Base-by-base conservation (phyloP, 768 basidiomycete genomes). In the Russula sp. region DNA sequence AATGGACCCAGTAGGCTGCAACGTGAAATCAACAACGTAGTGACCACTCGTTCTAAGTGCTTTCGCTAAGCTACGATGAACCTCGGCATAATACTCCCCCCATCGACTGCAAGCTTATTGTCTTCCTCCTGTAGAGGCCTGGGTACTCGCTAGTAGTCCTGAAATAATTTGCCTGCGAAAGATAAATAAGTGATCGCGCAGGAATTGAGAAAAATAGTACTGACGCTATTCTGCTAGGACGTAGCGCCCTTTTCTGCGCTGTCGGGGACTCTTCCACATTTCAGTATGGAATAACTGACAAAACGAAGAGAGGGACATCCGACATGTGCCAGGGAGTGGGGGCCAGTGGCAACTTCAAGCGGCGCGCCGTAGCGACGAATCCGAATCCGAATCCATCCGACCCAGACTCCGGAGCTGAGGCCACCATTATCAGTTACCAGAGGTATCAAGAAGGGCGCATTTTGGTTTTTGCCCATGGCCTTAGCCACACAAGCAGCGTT, bases 21-120 rank as follows among this genome's bases (percentile, higher is more conserved):
- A 37, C 27, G 60, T 61, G 53, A 88, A 86, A 22, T 84, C 79
- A 0, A 79, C 79, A 14, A 80, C 83, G 66, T 87, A 91, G 63
- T 74, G 74, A 14, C 86, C 85, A 65, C 80, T 72, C 32, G 82
- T 82, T 68, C 88, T 89, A 11, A 91, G 73, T 32, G 89, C 71
- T 0, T 83, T 87, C 22, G 81, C 89, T 31, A 89, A 72, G 13
- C 82, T 80, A n/a, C 76, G 77, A 68, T 90, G 84, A 10, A 88
- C 85, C 72, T 93, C 89, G 3, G 94, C 84, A 67, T 89, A 81
- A 70, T 83, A 93, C 69, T 86, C 83, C 70, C 85, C 8, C 93
- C 93, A 67, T 95, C 93, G 18, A 95, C 77, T 16, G 87, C 77
- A 18, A 94, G 69, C 27, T 27, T 27, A 67, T 75, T 74, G 2